Base-by-base conservation (phyloP, 768 basidiomycete species). In the Phanerochaete carnosa region DNA sequence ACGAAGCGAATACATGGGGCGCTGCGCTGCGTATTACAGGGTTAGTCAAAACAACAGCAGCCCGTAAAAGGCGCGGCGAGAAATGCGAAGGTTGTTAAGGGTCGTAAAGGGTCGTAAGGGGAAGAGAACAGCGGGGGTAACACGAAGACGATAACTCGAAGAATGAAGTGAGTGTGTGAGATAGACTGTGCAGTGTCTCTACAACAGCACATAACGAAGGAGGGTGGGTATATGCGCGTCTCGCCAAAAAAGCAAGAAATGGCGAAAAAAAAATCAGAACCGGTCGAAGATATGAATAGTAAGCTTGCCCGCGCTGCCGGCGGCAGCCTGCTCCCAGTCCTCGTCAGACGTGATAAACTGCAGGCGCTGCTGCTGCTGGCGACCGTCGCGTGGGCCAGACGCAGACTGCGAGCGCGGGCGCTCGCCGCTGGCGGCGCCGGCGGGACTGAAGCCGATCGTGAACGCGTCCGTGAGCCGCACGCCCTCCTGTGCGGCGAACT, bases 401-500 rank as follows among this genome's bases (percentile, higher is more conserved):
- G 75, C 65, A 28, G 75, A 76, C 53, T 59, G 70, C 23, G 72
- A 64, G 29, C 76, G 75, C 28, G 73, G 58, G 37, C 74, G 72
- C 26, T 66, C 66, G 8, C 62, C 26, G 37, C 59, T 16, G 30
- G 49, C 26, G 43, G 54, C 49, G 58, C 66, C 35, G 23, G 79
- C 78, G 57, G 83, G 76, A 50, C 82, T 67, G 64, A 84, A 80
- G 22, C 81, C 83, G 32, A 91, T 72, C 8, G 77, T 78, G 68
- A 91, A 91, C 0, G 77, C 72, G 7, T 79, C 74, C 0, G 78
- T 78, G 25, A 90, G 80, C 13, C 78, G 75, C 45, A 85, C 64
- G 51, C 79, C 80, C 69, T 86, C 87, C 65, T 85, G 82, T 25
- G 79, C 76, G n/a, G 81, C 78, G 67, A 92, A 86, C 66, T 90